These are phyloP conservation scores for Rhodosporidiobolus sp. DNA, from an alignment of 768 basidiomycete species.

Conservation along the genomic window DNA sequence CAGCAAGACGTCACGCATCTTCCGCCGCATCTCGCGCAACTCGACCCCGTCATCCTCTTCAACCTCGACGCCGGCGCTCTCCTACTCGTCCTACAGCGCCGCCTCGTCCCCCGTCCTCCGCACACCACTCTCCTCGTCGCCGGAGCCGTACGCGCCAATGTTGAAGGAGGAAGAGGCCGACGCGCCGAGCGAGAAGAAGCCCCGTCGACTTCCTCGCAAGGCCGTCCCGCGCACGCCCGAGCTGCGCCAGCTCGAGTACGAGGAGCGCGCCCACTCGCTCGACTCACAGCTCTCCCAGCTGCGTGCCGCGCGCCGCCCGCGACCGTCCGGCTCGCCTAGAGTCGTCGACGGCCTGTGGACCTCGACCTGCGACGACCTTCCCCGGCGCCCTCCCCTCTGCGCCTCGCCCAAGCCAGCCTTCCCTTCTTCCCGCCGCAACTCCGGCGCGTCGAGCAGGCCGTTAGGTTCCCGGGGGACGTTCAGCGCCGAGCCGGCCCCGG, in stretches of 20 bases:
- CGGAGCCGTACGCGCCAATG: too few relatives aligned
- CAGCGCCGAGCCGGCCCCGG: too few relatives aligned
- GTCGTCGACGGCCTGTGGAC: conserved; percentile 5
- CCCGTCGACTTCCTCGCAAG: neutral
- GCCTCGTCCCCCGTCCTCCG: neutral
- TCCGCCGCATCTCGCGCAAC: neutral
- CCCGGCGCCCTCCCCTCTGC: too few relatives aligned
- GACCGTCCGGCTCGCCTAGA: neutral
- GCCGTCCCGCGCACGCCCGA: neutral
- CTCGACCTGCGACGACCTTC: neutral
- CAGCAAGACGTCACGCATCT: neutral
- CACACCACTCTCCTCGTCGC: neutral
- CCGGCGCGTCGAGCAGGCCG: neutral
- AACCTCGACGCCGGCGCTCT: neutral
- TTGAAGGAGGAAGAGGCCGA: neutral
- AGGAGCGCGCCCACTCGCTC: neutral
- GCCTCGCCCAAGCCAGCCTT: neutral
- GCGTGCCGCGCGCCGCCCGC: neutral
- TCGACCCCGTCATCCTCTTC: neutral
- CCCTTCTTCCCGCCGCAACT: neutral
- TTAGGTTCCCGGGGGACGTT: too few relatives aligned
- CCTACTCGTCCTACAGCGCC: neutral
- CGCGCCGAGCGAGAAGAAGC: neutral
- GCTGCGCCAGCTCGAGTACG: neutral
- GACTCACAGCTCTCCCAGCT: too few relatives aligned